Evolutionary conservation across 352 stramenopile species (phyloP), one percentile per base, ranked within the genome.

Genomic region (Globisporangium nodosum): DNA sequence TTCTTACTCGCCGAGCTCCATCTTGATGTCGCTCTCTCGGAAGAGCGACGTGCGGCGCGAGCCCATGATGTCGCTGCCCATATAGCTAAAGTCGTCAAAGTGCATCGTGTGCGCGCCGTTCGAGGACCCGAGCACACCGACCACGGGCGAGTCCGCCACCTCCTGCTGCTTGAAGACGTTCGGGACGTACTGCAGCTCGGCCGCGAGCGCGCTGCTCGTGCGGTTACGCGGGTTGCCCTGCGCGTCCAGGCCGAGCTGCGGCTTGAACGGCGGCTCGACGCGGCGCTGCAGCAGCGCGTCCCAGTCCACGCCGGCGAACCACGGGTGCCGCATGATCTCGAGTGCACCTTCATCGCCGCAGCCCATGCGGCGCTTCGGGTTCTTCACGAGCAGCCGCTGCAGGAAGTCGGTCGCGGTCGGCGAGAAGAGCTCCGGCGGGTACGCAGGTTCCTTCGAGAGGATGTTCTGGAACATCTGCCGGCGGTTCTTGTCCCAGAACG

Each of bases 391-490:
- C 54, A 94, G 60, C 0, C 72, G 66, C 58, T 82, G 69, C 24
- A 91, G 52, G 52, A 91, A 90, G 66, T 92, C 80, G 0, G 56
- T 88, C 16, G 81, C 81, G 16, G 63, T 70, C 20, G 76, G 70
- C 58, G 82, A 90, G 46, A 94, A 92, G n/a, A 73, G 65, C 49
- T 83, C 77, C 6, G 66, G 43, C 45, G 71, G 63, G 63, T 86
- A 94, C 58, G 69, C 66, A 0, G 78, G 75, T 39, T 92, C 82
- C 49, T 88, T 85, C 15, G 74, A 76, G 33, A 92, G 53, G 51
- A 94, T 94, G 50, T 92, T 92, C 54, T 94, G 80, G 60, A 94
- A 94, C 82, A 96, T 93, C 66, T 85, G 66, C 30, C 75, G 72
- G 12, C 86, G 81, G 65, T 94, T 94, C 61, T 88, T 88, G 69